Evolutionary conservation across 2,329 filamentous ascomycete genomes (phyloP).

Genomic region (Coniochaeta ligniaria): DNA sequence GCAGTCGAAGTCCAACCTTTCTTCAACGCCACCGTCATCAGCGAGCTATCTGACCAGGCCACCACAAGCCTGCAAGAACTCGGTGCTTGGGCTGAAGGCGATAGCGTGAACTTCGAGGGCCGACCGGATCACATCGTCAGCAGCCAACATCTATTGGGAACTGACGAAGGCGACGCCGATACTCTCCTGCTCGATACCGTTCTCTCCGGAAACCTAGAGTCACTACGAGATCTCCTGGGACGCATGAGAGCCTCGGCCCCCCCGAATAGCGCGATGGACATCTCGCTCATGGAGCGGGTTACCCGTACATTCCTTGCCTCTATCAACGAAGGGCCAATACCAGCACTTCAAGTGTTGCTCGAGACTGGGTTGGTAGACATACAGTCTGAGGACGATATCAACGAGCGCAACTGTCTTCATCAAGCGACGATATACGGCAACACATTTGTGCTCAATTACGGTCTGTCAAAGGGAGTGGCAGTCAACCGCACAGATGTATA

Average conservation of each 20-base stretch:
- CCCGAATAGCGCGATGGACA: slow-evolving; percentile 33
- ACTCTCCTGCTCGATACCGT: slow-evolving; percentile 83
- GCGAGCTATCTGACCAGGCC: slow-evolving; percentile 91
- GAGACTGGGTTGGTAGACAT: slow-evolving; percentile 79
- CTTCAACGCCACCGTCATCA: slow-evolving; percentile 96
- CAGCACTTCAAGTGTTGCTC: slow-evolving; percentile 68
- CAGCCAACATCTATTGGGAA: slow-evolving; percentile 59
- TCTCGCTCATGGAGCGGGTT: slow-evolving; percentile 62
- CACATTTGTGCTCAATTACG: slow-evolving; percentile 66
- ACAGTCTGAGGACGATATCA: slow-evolving; percentile 95
- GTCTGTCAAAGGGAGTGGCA: slow-evolving; percentile 68
- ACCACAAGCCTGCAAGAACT: slow-evolving; percentile 94
- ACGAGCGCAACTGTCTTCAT: slow-evolving; percentile 91
- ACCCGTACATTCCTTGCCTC: slow-evolving; percentile 87
- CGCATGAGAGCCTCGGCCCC: slow-evolving; percentile 52
- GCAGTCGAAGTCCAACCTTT: slow-evolving; percentile 97
- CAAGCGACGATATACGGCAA: slow-evolving; percentile 95
- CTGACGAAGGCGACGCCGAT: slow-evolving; percentile 86
- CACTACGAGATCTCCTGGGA: slow-evolving; percentile 72
- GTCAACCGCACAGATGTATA: slow-evolving; percentile 84
- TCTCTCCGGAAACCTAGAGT: slow-evolving; percentile 69
- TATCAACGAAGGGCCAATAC: slow-evolving; percentile 75
- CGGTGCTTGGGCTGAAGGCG: slow-evolving; percentile 94
- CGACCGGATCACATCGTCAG: slow-evolving; percentile 56
- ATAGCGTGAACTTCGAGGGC: slow-evolving; percentile 75